Evolutionary conservation across 2,329 filamentous ascomycete species (phyloP), one percentile per base, ranked within the genome.

Genomic region (Rhynchosporium agropyri): DNA sequence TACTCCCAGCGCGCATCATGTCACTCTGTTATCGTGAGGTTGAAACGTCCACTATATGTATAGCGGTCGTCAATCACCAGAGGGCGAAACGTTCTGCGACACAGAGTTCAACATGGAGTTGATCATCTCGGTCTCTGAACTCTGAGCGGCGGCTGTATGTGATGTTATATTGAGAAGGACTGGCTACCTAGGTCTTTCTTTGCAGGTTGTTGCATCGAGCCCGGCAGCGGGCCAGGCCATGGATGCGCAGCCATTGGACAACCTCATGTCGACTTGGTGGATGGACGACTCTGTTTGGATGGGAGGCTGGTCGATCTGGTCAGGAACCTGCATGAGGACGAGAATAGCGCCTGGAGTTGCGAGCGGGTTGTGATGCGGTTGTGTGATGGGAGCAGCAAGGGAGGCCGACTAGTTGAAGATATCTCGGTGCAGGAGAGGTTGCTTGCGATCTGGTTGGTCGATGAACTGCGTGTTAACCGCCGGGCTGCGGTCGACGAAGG

Each of bases 31-130:
- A 62, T 65, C 50, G 54, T 56, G 46, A 53, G 48, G 60, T 61
- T 46, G 54, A 63, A 63, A 61, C 59, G 54, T 65, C 63, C 58
- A 49, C 63, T 55, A 58, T 61, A 55, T 61, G 36, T 62, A 40
- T 51, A 50, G 56, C 59, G 43, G 56, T 67, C 63, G 28, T 63
- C 64, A 50, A 26, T 63, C 64, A 50, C 63, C 63, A 61, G 63
- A 61, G 51, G 64, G 58, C 70, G 71, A 72, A 73, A 73, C 70
- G 66, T 70, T 61, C 68, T 56, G 64, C 67, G 70, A 72, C 64
- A 65, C 69, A 71, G 64, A 66, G n/a, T 48, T 20, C 43, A 64
- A 63, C 66, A 69, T 69, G 69, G 67, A 70, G 63, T 55, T 61
- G 62, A 60, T 43, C 31, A 33, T 62, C 63, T 66, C 50, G 29